phyloP scores from a whole-genome alignment of 1,139 yeast species.

The Kazachstania sp. region DNA sequence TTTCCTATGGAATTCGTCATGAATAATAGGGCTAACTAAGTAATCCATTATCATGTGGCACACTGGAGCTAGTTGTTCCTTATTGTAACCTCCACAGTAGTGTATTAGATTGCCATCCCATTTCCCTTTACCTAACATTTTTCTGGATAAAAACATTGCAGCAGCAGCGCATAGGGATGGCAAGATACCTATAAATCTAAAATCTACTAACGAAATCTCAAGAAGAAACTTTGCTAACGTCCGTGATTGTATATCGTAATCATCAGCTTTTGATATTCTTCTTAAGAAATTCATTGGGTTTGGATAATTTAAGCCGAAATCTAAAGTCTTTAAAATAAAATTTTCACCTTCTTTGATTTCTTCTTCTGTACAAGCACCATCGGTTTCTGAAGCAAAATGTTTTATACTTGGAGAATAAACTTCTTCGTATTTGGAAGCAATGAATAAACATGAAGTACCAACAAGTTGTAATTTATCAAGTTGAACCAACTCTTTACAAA shows the following conservation, averaged over 20 bases:
- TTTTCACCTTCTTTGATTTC: slow-evolving; percentile 85
- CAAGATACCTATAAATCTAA: slow-evolving; percentile 64
- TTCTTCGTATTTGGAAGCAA: slow-evolving; percentile 94
- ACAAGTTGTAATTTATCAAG: slow-evolving; percentile 79
- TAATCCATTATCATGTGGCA: slow-evolving; percentile 70
- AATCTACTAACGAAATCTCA: slow-evolving; percentile 73
- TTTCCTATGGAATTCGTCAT: slow-evolving; percentile 89
- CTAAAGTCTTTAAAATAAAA: slow-evolving; percentile 64
- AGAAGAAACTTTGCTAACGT: slow-evolving; percentile 84
- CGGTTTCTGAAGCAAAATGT: slow-evolving; percentile 83
- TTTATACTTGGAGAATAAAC: slow-evolving; percentile 84
- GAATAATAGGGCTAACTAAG: slow-evolving; percentile 74
- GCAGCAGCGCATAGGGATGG: slow-evolving; percentile 88
- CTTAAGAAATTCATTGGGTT: slow-evolving; percentile 92
- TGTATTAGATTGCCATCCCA: slow-evolving; percentile 82
- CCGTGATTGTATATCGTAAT: slow-evolving; percentile 85
- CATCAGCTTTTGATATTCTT: slow-evolving; percentile 90
- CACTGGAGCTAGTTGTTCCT: slow-evolving; percentile 61
- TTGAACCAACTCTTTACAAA: slow-evolving; percentile 72
- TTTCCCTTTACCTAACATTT: slow-evolving; percentile 62
- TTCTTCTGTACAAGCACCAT: slow-evolving; percentile 66
- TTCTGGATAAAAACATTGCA: slow-evolving; percentile 81
- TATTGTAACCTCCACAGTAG: slow-evolving; percentile 86
- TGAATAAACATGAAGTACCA: slow-evolving; percentile 83
- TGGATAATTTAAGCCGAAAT: slow-evolving; percentile 79